These are phyloP conservation scores for Papilionanthe hybrid DNA, from an alignment of 116 monocot species.

Conservation along the genomic window DNA sequence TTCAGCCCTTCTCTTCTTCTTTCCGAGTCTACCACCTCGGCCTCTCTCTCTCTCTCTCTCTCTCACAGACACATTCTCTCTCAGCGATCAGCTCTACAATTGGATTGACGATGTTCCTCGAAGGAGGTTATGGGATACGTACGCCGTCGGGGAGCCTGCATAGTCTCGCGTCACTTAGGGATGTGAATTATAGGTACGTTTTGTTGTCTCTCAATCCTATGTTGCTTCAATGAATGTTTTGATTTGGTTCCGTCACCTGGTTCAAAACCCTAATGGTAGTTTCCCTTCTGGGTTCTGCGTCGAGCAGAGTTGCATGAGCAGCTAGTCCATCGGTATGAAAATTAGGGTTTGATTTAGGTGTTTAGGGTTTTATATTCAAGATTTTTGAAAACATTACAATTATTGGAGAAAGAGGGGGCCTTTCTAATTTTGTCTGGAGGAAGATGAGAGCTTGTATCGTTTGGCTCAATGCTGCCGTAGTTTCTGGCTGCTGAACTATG, in stretches of 20 bases:
- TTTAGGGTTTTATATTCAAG: background rate
- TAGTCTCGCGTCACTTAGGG: background rate
- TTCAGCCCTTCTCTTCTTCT: background rate
- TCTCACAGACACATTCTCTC: background rate
- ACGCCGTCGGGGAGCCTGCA: background rate
- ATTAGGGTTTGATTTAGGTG: background rate
- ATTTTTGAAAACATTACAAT: background rate
- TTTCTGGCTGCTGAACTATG: background rate
- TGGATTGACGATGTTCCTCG: background rate
- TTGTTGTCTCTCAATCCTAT: background rate
- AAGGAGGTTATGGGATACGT: background rate
- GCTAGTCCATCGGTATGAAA: background rate
- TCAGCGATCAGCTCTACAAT: background rate
- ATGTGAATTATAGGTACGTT: background rate
- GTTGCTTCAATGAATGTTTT: background rate
- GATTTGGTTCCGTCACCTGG: background rate
- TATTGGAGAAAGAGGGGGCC: background rate
- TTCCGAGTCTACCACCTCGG: too few species aligned
- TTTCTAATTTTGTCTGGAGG: background rate
- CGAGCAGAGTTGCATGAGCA: background rate
- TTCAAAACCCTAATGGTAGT: background rate
- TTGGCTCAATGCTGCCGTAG: background rate
- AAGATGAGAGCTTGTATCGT: background rate
- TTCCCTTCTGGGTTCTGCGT: background rate
- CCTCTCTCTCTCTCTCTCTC: too few species aligned